Evolutionary conservation across 139 green algal species (phyloP).

Genomic region (Gonium pectorale): DNA sequence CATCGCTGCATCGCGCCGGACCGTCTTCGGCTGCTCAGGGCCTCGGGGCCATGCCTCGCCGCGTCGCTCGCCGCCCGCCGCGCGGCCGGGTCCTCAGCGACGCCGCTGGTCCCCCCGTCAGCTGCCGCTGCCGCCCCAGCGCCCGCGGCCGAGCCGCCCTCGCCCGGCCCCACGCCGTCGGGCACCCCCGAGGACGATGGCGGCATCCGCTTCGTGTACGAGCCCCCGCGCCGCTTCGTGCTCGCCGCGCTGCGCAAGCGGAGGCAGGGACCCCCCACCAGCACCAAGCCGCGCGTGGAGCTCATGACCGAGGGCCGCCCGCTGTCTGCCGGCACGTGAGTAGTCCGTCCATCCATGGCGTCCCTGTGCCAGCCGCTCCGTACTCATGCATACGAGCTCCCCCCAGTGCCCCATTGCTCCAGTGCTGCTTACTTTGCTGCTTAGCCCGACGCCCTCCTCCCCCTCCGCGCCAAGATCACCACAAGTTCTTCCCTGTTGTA

Average conservation of each 20-base stretch:
- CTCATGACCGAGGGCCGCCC: slow-evolving; percentile 69
- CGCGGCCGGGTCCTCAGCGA: no score
- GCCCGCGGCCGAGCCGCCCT: no score
- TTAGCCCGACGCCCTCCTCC: no score
- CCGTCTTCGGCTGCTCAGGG: background rate
- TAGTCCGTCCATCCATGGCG: no score
- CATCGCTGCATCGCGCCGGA: background rate
- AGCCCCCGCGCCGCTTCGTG: slow-evolving; percentile 22
- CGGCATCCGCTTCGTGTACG: slow-evolving; percentile 53
- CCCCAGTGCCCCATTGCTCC: no score
- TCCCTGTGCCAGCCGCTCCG: background rate
- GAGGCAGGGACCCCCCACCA: slow-evolving; percentile 7
- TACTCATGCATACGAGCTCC: background rate
- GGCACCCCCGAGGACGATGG: background rate
- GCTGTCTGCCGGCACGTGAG: slow-evolving; percentile 26
- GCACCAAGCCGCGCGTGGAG: slow-evolving; percentile 62
- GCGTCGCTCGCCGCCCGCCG: background rate
- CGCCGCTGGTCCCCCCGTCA: no score
- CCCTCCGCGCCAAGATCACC: no score
- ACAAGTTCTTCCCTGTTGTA: no score
- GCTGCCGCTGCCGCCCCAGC: no score
- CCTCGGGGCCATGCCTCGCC: background rate
- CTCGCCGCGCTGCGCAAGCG: slow-evolving; percentile 9
- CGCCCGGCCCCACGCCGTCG: no score
- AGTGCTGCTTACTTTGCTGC: no score